Conservation (phyloP, 345 rosid species). For the Eucalyptus fibrosa region DNA sequence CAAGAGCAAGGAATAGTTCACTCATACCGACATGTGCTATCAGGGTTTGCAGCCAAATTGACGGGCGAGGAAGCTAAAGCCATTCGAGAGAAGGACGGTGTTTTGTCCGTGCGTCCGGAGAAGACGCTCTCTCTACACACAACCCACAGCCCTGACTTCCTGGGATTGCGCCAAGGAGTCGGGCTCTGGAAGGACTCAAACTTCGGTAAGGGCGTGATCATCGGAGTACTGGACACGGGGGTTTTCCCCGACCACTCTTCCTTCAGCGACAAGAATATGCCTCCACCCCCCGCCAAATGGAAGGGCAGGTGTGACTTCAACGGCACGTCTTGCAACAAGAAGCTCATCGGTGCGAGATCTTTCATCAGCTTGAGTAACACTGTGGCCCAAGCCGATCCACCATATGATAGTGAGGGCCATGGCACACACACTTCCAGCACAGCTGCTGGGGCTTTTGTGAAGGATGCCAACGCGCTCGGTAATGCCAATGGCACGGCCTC, state of each 20-base stretch:
- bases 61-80: conserved; percentile 15
- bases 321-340: conserved; percentile 27
- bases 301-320: conserved; percentile 38
- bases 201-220: conserved; percentile 29
- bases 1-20: background rate
- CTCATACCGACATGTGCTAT: conserved; percentile 10
- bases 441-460: background rate
- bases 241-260: conserved; percentile 31
- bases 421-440: background rate
- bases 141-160: conserved; percentile 33
- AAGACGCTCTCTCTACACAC: conserved; percentile 21
- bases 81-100: conserved; percentile 11
- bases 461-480: background rate
- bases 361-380: background rate
- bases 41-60: conserved; percentile 24
- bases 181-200: conserved; percentile 25
- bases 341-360: conserved; percentile 49
- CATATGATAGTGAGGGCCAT: background rate
- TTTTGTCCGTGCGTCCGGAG: conserved; percentile 19
- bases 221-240: conserved; percentile 42
- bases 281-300: conserved; percentile 31
- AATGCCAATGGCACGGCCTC: conserved; percentile 29
- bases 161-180: conserved; percentile 12
- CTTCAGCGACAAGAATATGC: conserved; percentile 23
- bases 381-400: background rate